Evolutionary conservation across 1,284 basidiomycete genomes (phyloP).

Genomic region (Takashimella tepidaria): DNA sequence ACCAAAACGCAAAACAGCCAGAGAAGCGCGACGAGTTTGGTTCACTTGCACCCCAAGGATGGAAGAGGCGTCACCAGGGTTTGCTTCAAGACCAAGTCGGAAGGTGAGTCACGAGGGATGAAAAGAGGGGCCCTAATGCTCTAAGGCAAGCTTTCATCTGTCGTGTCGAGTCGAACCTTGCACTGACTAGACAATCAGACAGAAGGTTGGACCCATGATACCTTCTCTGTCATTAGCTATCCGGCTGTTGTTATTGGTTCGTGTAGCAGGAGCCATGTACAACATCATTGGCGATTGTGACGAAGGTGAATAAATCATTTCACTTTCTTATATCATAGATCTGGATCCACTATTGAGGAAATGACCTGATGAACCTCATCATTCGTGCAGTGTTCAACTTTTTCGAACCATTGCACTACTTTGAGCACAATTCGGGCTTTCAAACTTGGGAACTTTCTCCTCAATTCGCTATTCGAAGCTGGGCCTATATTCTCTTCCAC

Average conservation of each 20-base stretch:
- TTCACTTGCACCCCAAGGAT: conserved; percentile 32
- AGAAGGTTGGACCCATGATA: conserved; percentile 59
- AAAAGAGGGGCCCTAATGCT: not conserved
- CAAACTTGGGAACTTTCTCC: conserved; percentile 98
- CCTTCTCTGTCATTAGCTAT: conserved; percentile 78
- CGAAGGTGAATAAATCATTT: conserved; percentile 61
- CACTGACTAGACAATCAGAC: conserved; percentile 20
- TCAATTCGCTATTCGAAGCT: conserved; percentile 81
- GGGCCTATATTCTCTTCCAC: conserved; percentile 84
- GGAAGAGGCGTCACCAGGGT: conserved; percentile 45
- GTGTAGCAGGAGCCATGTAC: conserved; percentile 88
- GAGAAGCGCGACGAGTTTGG: conserved; percentile 43
- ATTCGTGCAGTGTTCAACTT: conserved; percentile 91
- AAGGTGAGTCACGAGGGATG: conserved; percentile 27
- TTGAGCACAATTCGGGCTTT: conserved; percentile 76
- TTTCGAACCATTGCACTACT: conserved; percentile 94
- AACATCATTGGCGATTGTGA: conserved; percentile 95
- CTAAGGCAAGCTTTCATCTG: not conserved
- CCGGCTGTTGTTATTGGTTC: conserved; percentile 72
- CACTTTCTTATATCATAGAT: not conserved
- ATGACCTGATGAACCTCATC: conserved; percentile 6
- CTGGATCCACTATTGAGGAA: not conserved
- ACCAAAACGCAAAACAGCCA: conserved; percentile 10
- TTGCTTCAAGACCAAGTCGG: conserved; percentile 45
- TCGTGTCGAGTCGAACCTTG: too few species aligned